Evolutionary conservation across 169 alveolate genomes (phyloP).

Genomic region (Hepatocystis sp.): DNA sequence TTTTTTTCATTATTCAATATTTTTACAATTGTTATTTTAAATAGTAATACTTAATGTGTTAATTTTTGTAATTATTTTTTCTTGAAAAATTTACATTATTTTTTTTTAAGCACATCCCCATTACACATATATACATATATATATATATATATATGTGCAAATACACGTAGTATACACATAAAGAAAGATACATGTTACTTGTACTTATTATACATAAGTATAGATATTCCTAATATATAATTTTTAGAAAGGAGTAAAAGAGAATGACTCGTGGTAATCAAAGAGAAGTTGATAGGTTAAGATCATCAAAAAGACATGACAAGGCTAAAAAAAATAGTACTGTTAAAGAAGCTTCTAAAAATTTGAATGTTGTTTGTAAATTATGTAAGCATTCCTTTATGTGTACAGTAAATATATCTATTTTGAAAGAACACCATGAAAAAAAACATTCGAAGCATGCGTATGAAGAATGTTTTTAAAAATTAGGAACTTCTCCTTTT

Average conservation of each 20-base stretch:
- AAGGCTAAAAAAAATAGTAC: constrained; percentile 82
- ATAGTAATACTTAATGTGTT: not conserved
- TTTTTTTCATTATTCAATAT: constrained; percentile 1
- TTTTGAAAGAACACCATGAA: constrained; percentile 86
- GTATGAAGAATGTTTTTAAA: constrained; percentile 83
- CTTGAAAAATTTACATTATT: too few relatives aligned
- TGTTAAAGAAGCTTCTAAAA: constrained; percentile 83
- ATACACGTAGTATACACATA: not conserved
- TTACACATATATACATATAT: not conserved
- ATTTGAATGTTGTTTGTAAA: constrained; percentile 83
- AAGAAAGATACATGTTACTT: too few relatives aligned
- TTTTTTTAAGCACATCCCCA: not conserved
- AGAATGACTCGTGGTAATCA: constrained; percentile 89
- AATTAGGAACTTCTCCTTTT: not conserved
- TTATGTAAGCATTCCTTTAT: constrained; percentile 87
- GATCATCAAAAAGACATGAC: constrained; percentile 84
- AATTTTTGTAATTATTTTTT: too few relatives aligned
- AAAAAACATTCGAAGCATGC: constrained; percentile 84
- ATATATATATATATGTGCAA: not conserved
- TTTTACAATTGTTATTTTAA: not conserved
- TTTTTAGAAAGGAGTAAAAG: not conserved
- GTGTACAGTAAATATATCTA: constrained; percentile 87
- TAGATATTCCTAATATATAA: too few relatives aligned
- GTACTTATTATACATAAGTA: too few relatives aligned
- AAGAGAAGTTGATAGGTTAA: constrained; percentile 87